Conservation (phyloP, 352 stramenopile species). For the Phytopythium helicoides region DNA sequence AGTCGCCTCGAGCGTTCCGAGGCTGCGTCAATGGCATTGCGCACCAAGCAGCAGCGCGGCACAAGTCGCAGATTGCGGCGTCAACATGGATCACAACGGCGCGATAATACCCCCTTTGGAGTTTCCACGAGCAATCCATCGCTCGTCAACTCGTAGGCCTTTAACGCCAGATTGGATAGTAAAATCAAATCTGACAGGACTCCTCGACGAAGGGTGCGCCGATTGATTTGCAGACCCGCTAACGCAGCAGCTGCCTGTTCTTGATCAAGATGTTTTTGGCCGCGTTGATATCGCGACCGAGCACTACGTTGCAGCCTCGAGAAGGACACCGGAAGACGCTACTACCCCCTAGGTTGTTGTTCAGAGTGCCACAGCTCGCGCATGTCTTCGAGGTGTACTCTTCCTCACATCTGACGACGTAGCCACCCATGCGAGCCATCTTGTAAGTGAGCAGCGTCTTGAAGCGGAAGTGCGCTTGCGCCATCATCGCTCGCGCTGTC, state of each 20-base stretch:
- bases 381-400: conserved; percentile 18
- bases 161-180: too few relatives aligned
- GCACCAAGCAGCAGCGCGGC: too few relatives aligned
- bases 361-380: conserved; percentile 5
- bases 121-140: too few relatives aligned
- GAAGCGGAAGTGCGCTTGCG: conserved; percentile 10
- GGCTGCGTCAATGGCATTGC: too few relatives aligned
- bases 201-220: background rate
- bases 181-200: too few relatives aligned
- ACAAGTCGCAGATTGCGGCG: too few relatives aligned
- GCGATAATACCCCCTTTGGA: background rate
- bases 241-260: conserved; percentile 3
- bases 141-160: too few relatives aligned
- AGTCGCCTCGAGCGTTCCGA: too few relatives aligned
- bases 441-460: conserved; percentile 13
- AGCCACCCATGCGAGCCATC: conserved; percentile 9
- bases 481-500: conserved; percentile 16
- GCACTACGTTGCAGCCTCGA: background rate
- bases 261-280: conserved; percentile 8
- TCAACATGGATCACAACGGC: background rate
- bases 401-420: conserved; percentile 10
- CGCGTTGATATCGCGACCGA: conserved; percentile 11
- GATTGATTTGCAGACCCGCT: conserved; percentile 1
- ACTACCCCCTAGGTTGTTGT: conserved; percentile 4
- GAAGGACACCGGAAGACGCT: conserved; percentile 2